Base-by-base conservation (phyloP, 768 basidiomycete species). In the Pisolithus albus region DNA sequence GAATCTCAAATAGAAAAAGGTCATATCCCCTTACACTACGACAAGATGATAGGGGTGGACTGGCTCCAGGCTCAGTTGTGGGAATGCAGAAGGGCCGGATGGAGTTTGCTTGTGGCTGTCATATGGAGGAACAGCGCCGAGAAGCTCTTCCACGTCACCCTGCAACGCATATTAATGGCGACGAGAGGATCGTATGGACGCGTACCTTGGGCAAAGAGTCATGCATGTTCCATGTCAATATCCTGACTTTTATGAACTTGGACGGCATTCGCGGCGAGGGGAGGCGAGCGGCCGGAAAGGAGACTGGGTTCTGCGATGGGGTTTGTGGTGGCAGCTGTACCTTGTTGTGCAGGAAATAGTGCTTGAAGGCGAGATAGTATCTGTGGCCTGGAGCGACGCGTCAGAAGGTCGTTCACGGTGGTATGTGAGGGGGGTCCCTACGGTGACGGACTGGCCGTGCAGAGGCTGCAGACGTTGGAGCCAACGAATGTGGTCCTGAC, bases 151-250 rank as follows among this genome's bases (percentile, higher is more conserved):
- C 47, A 90, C 63, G 60, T 91, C 80, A 6, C 88, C 88, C 86
- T 89, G 50, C 16, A 19, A 40, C 34, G n/a, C 37, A 19, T 52
- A 34, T 54, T 54, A 54, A 51, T 49, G 38, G n/a, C 4, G 21
- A 40, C 34, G 18, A 36, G 49, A 47, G 52, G 36, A 16, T 21
- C 45, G n/a, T 43, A 43, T 28, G 34, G 43, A 36, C 38, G 39
- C 23, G 15, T 26, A 82, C 86, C 77, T 86, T 89, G 28, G 88
- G 88, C 5, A 89, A 61, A 0, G 83, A 83, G 56, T 89, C 86
- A 56, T 90, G 84, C 88, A 91, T 91, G 56, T 90, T 91, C 88
- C 88, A 91, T 36, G 84, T 85, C 32, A 88, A 47, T 44, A 89
- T 79, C 40, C 82, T 71, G 37, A 88, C 69, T 61, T 89, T 90